Evolutionary conservation across 306 rosid genomes (phyloP), one percentile per base, ranked within the genome.

Genomic region (Hylodesmum podocarpum): DNA sequence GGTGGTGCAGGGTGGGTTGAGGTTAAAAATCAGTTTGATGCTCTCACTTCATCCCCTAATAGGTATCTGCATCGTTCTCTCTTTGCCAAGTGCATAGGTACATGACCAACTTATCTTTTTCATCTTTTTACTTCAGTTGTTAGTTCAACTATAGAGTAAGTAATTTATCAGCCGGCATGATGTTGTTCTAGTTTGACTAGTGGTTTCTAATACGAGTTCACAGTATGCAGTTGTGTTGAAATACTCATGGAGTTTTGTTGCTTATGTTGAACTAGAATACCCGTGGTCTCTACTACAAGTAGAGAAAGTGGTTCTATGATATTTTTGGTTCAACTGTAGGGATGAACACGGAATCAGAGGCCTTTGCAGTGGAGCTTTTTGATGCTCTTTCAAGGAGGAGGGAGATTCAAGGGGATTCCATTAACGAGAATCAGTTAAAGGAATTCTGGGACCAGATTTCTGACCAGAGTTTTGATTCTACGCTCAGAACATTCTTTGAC

Each of bases 401-500:
- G 16, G 65, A 46, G 5, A 86, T 88, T 34, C 80, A 51, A 12
- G 87, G 76, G 1, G 89, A 84, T 81, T 83, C 86, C 16, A 73
- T 90, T 70, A 79, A 72, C 63, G 86, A 88, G 84, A 81, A 74
- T 11, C 90, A 90, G 55, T 61, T 90, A 82, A 86, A 79, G 61
- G 92, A 88, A 66, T 88, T 90, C 5, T 90, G 90, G 95, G 90
- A 83, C 43, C 89, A 90, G 85, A 86, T 90, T 73, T 82, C 92
- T 16, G 92, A 90, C 82, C 88, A 74, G 31, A 84, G 95, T 80
- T 88, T 90, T 25, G 89, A 90, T 47, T 82, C 89, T 67, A 86
- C 92, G 87, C 90, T 90, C 46, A 78, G 82, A 70, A 88, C 88
- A 58, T 90, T 90, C 86, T 90, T 90, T 66, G 95, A 88, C 88